A percentile compares a stretch with the other conserved stretches of the same genome.
Conservation (phyloP, 2,329 filamentous ascomycete species). For the Rhinocladiella similis region DNA sequence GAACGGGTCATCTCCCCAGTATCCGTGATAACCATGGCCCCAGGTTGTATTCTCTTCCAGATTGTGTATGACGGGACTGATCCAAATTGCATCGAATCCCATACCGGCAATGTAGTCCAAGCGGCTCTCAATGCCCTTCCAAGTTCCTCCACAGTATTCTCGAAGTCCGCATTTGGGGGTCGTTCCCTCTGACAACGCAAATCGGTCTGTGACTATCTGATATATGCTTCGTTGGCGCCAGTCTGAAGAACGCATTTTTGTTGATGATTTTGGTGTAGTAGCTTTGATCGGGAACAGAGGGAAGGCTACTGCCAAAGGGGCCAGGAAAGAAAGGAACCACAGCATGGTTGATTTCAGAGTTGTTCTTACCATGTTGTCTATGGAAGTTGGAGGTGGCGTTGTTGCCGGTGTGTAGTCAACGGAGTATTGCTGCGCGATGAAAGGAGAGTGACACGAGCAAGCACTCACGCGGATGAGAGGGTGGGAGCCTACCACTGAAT, state of each 20-base stretch:
- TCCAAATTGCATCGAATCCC: constrained; percentile 52
- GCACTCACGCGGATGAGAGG: too few relatives aligned
- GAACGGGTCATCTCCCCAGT: constrained; percentile 52
- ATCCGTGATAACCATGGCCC: constrained; percentile 52
- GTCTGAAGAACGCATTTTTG: constrained; percentile 11
- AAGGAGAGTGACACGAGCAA: too few relatives aligned
- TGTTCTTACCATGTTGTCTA: too few relatives aligned
- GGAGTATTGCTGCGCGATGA: too few relatives aligned
- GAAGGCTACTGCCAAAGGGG: too few relatives aligned
- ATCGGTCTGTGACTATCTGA: constrained; percentile 49
- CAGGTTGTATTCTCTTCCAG: constrained; percentile 39
- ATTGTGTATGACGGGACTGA: constrained; percentile 43
- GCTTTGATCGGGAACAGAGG: not conserved
- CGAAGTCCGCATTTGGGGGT: constrained; percentile 35
- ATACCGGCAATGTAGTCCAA: constrained; percentile 54
- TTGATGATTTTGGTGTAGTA: not conserved
- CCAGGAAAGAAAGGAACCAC: too few relatives aligned
- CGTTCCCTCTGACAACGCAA: constrained; percentile 35
- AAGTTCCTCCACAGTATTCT: constrained; percentile 54
- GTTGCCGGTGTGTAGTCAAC: too few relatives aligned
- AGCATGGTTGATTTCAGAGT: too few relatives aligned
- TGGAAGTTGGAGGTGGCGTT: too few relatives aligned
- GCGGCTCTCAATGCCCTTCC: constrained; percentile 48
- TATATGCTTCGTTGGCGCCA: constrained; percentile 49
- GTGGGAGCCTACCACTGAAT: too few relatives aligned